These are phyloP conservation scores for Beta macrorhiza DNA, from an alignment of 179 eudicot genomes.

Conservation along the genomic window DNA sequence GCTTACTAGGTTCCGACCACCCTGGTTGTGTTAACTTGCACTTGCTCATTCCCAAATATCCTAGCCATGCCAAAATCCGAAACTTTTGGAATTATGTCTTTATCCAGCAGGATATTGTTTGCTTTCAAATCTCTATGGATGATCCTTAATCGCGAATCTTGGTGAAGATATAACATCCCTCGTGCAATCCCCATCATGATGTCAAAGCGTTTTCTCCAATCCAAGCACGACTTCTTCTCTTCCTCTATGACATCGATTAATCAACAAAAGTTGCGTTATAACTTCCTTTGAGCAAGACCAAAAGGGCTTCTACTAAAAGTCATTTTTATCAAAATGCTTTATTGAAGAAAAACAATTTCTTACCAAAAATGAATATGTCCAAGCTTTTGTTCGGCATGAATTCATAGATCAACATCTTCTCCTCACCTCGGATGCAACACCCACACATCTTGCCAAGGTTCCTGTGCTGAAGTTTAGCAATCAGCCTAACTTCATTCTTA, in stretches of 20 bases:
- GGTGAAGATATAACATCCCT: slow-evolving; percentile 55
- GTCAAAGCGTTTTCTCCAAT: slow-evolving; percentile 41
- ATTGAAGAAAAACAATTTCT: not conserved
- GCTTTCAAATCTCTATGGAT: slow-evolving; percentile 52
- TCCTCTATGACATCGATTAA: slow-evolving; percentile 22
- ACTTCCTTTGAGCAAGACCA: not conserved
- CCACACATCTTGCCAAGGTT: slow-evolving; percentile 37
- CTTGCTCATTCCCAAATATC: slow-evolving; percentile 39
- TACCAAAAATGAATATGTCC: slow-evolving; percentile 33
- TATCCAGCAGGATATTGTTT: slow-evolving; percentile 41
- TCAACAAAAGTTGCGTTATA: not conserved
- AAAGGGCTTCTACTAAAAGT: not conserved
- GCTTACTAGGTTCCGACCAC: slow-evolving; percentile 40
- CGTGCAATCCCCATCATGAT: slow-evolving; percentile 49
- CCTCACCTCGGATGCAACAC: slow-evolving; percentile 32
- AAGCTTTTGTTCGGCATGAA: slow-evolving; percentile 40
- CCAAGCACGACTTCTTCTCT: slow-evolving; percentile 27
- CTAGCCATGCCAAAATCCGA: slow-evolving; percentile 56
- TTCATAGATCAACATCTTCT: slow-evolving; percentile 40
- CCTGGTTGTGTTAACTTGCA: slow-evolving; percentile 40
- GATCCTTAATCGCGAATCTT: slow-evolving; percentile 46
- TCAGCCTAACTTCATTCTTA: slow-evolving; percentile 37
- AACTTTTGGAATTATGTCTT: slow-evolving; percentile 48
- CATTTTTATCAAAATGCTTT: not conserved
- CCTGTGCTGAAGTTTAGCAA: slow-evolving; percentile 39